phyloP scores from a whole-genome alignment of 345 rosid genomes.

The Gossypium thurberi region DNA sequence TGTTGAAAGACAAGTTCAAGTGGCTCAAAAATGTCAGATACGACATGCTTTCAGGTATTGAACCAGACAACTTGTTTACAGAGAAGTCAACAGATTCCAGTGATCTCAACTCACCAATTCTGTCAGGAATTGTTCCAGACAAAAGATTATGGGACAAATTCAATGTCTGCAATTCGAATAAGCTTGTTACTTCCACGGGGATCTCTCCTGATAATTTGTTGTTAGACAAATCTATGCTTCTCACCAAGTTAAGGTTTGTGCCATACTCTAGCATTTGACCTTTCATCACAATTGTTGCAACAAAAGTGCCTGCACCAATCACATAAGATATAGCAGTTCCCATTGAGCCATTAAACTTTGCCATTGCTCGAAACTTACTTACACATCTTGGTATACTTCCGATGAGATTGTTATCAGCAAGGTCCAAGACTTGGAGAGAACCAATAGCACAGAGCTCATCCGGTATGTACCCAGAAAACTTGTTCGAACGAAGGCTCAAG shows the following conservation, averaged over 20 bases:
- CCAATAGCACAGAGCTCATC: background rate
- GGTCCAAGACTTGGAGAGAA: conserved; percentile 18
- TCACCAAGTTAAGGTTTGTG: background rate
- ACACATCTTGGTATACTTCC: conserved; percentile 18
- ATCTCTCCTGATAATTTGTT: conserved; percentile 16
- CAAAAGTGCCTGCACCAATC: background rate
- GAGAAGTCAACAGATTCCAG: conserved; percentile 19
- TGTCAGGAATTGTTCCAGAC: conserved; percentile 7
- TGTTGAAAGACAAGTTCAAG: conserved; percentile 21
- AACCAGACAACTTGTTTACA: conserved; percentile 14
- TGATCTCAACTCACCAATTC: conserved; percentile 8
- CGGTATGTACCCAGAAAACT: conserved; percentile 16
- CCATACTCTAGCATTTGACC: background rate
- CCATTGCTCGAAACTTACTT: conserved; percentile 19
- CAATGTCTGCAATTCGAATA: conserved; percentile 6
- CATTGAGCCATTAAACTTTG: background rate
- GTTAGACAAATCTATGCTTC: conserved; percentile 6
- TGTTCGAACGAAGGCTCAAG: conserved; percentile 12
- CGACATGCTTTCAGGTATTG: conserved; percentile 20
- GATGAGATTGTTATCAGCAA: conserved; percentile 12
- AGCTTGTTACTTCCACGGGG: conserved; percentile 10
- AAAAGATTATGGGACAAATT: conserved; percentile 15
- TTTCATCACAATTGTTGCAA: background rate
- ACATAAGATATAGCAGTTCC: background rate
- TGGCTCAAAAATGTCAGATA: conserved; percentile 11